A percentile compares a stretch with the other conserved stretches of the same genome.
Evolutionary conservation across 2,329 filamentous ascomycete genomes (phyloP).

Genomic region (Orbilia oligospora): DNA sequence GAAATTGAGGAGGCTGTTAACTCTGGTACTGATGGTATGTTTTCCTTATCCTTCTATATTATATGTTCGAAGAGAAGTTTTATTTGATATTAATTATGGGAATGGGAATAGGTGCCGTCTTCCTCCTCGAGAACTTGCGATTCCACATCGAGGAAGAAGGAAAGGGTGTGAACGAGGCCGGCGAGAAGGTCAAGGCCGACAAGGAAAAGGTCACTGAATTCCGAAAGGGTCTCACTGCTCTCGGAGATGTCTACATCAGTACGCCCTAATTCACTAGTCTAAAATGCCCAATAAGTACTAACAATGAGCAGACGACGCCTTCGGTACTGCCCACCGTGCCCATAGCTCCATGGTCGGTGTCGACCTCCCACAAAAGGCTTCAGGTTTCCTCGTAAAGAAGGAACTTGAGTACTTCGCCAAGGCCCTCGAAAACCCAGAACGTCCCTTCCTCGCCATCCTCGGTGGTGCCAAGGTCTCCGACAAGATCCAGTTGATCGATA

Average conservation of each 20-base stretch:
- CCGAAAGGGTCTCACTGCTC: slow-evolving; percentile 91
- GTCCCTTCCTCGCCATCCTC: slow-evolving; percentile 98
- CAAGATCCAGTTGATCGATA: slow-evolving; percentile 99
- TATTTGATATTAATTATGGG: too few species aligned
- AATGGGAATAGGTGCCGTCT: slow-evolving; percentile 74
- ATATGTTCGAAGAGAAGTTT: too few species aligned
- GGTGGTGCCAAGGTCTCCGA: slow-evolving; percentile 98
- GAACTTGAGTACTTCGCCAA: slow-evolving; percentile 99
- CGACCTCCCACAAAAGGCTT: slow-evolving; percentile 94
- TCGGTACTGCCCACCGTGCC: slow-evolving; percentile 96
- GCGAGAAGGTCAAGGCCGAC: slow-evolving; percentile 98
- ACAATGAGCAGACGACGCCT: slow-evolving; percentile 83
- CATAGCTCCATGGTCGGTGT: slow-evolving; percentile 99
- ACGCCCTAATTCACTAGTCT: slow-evolving; percentile 66
- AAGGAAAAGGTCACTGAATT: slow-evolving; percentile 93
- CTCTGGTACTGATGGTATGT: slow-evolving; percentile 73
- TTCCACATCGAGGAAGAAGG: slow-evolving; percentile 99
- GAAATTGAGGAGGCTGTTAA: slow-evolving; percentile 92
- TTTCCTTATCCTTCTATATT: background rate
- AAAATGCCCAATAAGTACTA: slow-evolving; percentile 3
- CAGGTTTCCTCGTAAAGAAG: slow-evolving; percentile 99
- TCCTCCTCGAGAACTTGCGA: slow-evolving; percentile 96
- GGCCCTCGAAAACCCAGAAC: slow-evolving; percentile 91
- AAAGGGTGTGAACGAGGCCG: slow-evolving; percentile 84
- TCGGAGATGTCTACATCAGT: slow-evolving; percentile 98